phyloP scores from a whole-genome alignment of 345 rosid species.

The Salix dunnii region DNA sequence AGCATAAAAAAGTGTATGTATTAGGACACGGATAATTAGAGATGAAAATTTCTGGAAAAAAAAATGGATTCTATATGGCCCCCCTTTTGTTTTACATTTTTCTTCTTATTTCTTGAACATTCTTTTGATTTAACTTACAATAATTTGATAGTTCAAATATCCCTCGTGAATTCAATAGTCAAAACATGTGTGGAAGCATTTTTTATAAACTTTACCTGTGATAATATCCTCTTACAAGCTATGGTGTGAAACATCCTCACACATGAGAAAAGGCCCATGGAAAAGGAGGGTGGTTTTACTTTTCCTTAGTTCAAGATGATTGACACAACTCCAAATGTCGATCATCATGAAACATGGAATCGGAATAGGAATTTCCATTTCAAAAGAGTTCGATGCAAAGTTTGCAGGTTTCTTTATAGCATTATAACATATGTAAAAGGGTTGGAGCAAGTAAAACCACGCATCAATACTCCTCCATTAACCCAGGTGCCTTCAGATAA shows the following conservation, averaged over 20 bases:
- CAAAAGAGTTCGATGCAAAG: no score
- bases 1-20: background rate
- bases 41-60: background rate
- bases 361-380: no score
- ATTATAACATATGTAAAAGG: background rate
- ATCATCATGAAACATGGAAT: background rate
- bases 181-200: background rate
- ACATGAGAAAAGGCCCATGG: no score
- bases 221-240: background rate
- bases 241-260: background rate
- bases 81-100: background rate
- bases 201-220: background rate
- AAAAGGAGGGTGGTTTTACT: background rate
- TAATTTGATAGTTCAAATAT: background rate
- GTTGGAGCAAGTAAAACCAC: background rate
- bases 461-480: background rate
- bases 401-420: background rate
- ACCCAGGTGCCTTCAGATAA: background rate
- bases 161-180: background rate
- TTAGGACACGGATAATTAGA: background rate
- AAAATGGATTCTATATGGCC: background rate
- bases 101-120: background rate
- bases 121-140: background rate
- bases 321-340: background rate
- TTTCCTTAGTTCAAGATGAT: background rate